Percentiles rank a stretch among this genome's conserved stretches.
Conservation (phyloP, 2,329 filamentous ascomycete genomes). For the Fusarium verticillioides region DNA sequence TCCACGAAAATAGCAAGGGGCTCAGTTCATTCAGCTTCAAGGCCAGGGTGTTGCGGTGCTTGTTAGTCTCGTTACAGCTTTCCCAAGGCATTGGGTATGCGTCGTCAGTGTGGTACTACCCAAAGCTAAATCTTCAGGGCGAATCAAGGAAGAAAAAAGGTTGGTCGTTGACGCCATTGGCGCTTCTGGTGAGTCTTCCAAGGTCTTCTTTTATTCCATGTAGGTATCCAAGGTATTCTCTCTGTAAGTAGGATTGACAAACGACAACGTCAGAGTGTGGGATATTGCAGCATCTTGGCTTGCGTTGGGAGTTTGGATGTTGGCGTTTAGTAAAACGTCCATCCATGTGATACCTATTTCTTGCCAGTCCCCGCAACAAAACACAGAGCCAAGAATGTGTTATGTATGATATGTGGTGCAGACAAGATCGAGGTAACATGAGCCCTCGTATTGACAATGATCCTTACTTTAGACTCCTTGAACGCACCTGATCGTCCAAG, state of each 20-base stretch:
- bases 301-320: slow-evolving; percentile 2
- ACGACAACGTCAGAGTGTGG: slow-evolving; percentile 19
- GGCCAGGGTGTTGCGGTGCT: background rate
- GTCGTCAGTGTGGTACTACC: slow-evolving; percentile 12
- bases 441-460: slow-evolving; percentile 5
- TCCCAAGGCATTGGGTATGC: slow-evolving; percentile 30
- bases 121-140: slow-evolving; percentile 5
- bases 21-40: background rate
- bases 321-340: background rate
- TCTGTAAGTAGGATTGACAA: background rate
- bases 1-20: slow-evolving; percentile 23
- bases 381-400: background rate
- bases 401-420: background rate
- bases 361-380: background rate
- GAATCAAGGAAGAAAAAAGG: slow-evolving; percentile 1
- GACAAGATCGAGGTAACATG: slow-evolving; percentile 3
- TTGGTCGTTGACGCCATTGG: slow-evolving; percentile 31
- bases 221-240: background rate
- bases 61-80: slow-evolving; percentile 4
- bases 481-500: slow-evolving; percentile 20
- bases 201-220: slow-evolving; percentile 11
- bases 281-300: slow-evolving; percentile 15
- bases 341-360: background rate
- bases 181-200: slow-evolving; percentile 20
- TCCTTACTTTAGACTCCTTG: background rate